Evolutionary conservation across 306 rosid species (phyloP), one percentile per base, ranked within the genome.

Genomic region (Lathyrus sativus): DNA sequence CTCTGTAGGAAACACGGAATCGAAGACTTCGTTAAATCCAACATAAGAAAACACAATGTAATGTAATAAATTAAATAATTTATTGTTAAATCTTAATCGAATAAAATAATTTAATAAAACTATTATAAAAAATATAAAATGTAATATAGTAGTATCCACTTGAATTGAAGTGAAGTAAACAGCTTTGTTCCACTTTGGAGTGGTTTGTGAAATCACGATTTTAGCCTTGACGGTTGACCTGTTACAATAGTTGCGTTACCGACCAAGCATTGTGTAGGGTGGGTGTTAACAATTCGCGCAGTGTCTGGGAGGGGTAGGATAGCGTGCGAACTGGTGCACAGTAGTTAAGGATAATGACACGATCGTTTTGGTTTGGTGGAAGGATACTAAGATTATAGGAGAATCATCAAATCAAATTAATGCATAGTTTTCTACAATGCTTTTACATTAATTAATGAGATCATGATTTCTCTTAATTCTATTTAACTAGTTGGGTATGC

Each of bases 11-110:
- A 45, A 46, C 86, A 72, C 81, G 86, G 89, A 78, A 85, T 45
- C 76, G 38, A 80, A 66, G 81, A 73, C 73, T 70, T 70, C 68
- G 78, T 90, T 79, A 80, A 87, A 87, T 85, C 81, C 80, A 80
- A 66, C 82, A 11, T 33, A 15, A 65, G n/a, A 13, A 67, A 17
- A 26, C 10, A 48, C 44, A 10, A 37, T 22, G 26, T 15, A 56
- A 63, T 9, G 67, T 48, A 55, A 38, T 74, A 71, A 55, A 65
- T 76, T 71, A 59, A 57, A 13, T 28, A 55, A 2, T 11, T 10
- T 13, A 49, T 7, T 3, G 29, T 18, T 43, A 63, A 39, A 26
- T 56, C 29, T 24, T 18, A n/a, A 53, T 53, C 3, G 43, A 38
- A 39, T 38, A 38, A 28, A 39, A 54, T 13, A 53, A 26, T 56